Conservation (phyloP, 2,329 filamentous ascomycete species). For the Gaeumannomyces sp. region DNA sequence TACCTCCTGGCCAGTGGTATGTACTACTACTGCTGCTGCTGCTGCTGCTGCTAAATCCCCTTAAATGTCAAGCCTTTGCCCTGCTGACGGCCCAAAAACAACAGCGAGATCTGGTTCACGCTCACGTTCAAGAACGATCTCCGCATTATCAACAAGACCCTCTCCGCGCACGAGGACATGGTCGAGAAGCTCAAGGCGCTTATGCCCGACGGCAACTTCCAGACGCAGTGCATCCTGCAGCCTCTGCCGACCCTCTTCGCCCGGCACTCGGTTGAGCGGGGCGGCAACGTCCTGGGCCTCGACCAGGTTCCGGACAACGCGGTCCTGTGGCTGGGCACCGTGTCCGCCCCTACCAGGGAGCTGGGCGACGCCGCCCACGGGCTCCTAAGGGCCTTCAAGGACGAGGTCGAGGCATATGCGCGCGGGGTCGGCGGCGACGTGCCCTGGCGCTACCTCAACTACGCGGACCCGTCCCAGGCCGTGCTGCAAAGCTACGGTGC, state of each 20-base stretch:
- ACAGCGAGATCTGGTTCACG: slow-evolving; percentile 15
- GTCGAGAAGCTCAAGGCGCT: slow-evolving; percentile 23
- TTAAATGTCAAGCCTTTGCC: no score
- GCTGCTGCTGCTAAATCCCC: no score
- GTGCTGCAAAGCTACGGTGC: slow-evolving; percentile 27
- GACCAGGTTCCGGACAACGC: slow-evolving; percentile 25
- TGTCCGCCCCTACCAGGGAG: slow-evolving; percentile 10
- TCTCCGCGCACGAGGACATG: slow-evolving; percentile 33
- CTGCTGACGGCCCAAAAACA: no score
- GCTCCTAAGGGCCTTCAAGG: slow-evolving; percentile 20
- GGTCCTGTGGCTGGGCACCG: slow-evolving; percentile 25
- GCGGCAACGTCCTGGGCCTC: slow-evolving; percentile 34
- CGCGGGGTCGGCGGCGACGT: slow-evolving; percentile 19
- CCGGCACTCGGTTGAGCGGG: slow-evolving; percentile 24
- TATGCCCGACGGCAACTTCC: slow-evolving; percentile 24
- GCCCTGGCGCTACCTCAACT: slow-evolving; percentile 25
- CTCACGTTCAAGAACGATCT: slow-evolving; percentile 26
- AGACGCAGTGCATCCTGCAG: slow-evolving; percentile 28
- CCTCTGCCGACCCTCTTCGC: slow-evolving; percentile 27
- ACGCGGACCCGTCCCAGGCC: slow-evolving; percentile 26
- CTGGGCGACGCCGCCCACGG: slow-evolving; percentile 17
- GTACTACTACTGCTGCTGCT: no score
- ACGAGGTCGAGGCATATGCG: slow-evolving; percentile 20
- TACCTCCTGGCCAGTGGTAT: not conserved
- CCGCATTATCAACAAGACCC: slow-evolving; percentile 25